Conservation (phyloP, 352 stramenopile genomes). For the Globisporangium splendens region DNA sequence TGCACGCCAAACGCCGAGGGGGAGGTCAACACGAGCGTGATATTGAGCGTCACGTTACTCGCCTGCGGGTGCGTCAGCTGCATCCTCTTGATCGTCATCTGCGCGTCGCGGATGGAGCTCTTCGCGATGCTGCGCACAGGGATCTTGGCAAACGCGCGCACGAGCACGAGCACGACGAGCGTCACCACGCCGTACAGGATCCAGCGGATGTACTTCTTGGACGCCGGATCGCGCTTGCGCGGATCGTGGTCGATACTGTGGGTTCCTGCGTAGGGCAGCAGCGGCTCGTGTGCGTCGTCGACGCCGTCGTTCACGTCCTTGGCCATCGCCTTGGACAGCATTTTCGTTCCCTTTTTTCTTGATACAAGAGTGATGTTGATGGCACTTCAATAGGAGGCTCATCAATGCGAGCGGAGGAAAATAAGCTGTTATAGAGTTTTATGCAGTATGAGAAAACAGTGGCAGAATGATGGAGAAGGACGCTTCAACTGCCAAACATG, state of each 20-base stretch:
- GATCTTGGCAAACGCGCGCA: slow-evolving; percentile 40
- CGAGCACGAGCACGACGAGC: slow-evolving; percentile 26
- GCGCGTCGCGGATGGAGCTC: slow-evolving; percentile 50
- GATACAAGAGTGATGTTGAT: slow-evolving; percentile 3
- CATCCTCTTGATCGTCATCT: slow-evolving; percentile 61
- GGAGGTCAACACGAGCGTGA: slow-evolving; percentile 47
- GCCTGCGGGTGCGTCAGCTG: slow-evolving; percentile 38
- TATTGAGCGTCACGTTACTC: slow-evolving; percentile 35
- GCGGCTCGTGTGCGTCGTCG: slow-evolving; percentile 13
- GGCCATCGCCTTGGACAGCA: slow-evolving; percentile 16
- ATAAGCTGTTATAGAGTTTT: too few relatives aligned
- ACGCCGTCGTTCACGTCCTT: slow-evolving; percentile 8
- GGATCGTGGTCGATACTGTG: neutral
- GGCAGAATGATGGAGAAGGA: too few relatives aligned
- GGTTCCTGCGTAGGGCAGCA: slow-evolving; percentile 9
- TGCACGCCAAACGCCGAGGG: slow-evolving; percentile 46
- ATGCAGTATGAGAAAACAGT: too few relatives aligned
- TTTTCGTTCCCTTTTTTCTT: slow-evolving; percentile 1
- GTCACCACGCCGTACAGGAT: slow-evolving; percentile 6
- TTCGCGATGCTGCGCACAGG: slow-evolving; percentile 56
- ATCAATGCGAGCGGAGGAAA: neutral
- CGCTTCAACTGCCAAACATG: too few relatives aligned
- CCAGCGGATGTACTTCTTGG: slow-evolving; percentile 9
- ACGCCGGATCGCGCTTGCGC: neutral
- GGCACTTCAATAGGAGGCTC: slow-evolving; percentile 3